phyloP scores from a whole-genome alignment of 1,139 yeast genomes.

The Candida tetrigidarum region DNA sequence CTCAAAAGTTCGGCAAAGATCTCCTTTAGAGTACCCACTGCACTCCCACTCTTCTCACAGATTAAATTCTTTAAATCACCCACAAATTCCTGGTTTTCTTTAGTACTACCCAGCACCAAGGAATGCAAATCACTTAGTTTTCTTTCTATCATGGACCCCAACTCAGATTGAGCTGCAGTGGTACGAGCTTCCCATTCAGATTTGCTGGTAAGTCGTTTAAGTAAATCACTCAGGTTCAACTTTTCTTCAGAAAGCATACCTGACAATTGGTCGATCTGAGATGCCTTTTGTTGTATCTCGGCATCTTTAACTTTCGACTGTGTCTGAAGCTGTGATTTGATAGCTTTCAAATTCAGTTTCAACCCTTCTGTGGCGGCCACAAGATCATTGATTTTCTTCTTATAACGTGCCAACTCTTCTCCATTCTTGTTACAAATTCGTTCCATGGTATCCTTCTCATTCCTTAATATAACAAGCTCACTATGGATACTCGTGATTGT shows the following conservation, averaged over 20 bases:
- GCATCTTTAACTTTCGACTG: slow-evolving; percentile 10
- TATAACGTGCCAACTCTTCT: not conserved
- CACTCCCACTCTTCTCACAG: not conserved
- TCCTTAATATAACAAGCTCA: not conserved
- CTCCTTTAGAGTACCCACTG: not conserved
- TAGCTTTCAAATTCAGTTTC: not conserved
- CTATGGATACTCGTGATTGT: not conserved
- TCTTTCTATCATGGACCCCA: not conserved
- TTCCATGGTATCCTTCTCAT: not conserved
- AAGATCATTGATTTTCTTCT: not conserved
- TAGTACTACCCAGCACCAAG: not conserved
- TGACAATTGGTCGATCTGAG: slow-evolving; percentile 13
- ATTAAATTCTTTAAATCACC: not conserved
- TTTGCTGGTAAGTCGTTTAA: not conserved
- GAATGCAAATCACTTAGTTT: not conserved
- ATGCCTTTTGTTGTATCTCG: slow-evolving; percentile 10
- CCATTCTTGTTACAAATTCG: not conserved
- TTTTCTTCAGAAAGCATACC: slow-evolving; percentile 17
- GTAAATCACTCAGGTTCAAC: slow-evolving; percentile 6
- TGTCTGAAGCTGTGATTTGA: slow-evolving; percentile 5
- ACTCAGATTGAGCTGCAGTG: not conserved
- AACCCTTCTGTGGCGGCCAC: not conserved
- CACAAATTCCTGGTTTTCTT: not conserved
- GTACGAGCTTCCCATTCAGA: slow-evolving; percentile 2
- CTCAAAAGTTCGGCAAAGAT: not conserved